phyloP scores from a whole-genome alignment of 2,329 filamentous ascomycete genomes.

The Pseudocercospora vitis region DNA sequence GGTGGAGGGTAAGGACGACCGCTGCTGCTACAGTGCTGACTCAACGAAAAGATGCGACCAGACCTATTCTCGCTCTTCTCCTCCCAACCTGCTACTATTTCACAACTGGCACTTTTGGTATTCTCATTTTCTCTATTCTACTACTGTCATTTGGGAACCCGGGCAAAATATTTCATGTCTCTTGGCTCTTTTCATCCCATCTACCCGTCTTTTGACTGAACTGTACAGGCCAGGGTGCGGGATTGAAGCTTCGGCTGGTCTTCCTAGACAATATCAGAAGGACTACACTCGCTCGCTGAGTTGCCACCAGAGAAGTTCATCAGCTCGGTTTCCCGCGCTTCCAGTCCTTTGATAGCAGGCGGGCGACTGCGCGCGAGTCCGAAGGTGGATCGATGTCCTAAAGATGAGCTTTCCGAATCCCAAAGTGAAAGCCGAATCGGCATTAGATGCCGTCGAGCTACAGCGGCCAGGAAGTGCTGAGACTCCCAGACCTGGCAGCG shows the following conservation, averaged over 20 bases:
- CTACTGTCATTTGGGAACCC: background rate
- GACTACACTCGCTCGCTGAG: too few species aligned
- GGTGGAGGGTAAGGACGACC: conserved; percentile 2
- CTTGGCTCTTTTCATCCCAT: too few species aligned
- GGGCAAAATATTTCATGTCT: background rate
- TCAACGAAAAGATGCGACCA: conserved; percentile 2
- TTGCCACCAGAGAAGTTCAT: too few species aligned
- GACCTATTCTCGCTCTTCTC: background rate
- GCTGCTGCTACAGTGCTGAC: conserved; percentile 9
- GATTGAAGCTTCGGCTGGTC: too few species aligned
- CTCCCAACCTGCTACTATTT: too few species aligned
- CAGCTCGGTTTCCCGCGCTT: background rate
- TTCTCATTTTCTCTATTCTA: background rate
- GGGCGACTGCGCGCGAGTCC: background rate
- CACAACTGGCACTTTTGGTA: too few species aligned
- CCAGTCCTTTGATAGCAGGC: background rate
- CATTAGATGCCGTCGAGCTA: too few species aligned
- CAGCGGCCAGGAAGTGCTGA: too few species aligned
- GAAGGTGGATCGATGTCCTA: conserved; percentile 10
- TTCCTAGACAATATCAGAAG: too few species aligned
- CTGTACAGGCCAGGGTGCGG: too few species aligned
- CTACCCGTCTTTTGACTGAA: too few species aligned
- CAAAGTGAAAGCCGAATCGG: conserved; percentile 19
- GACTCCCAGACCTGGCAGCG: too few species aligned
- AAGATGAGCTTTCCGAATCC: conserved; percentile 25